Evolutionary conservation across 805 yeast species (phyloP).

Genomic region (Cyberlindnera americana): DNA sequence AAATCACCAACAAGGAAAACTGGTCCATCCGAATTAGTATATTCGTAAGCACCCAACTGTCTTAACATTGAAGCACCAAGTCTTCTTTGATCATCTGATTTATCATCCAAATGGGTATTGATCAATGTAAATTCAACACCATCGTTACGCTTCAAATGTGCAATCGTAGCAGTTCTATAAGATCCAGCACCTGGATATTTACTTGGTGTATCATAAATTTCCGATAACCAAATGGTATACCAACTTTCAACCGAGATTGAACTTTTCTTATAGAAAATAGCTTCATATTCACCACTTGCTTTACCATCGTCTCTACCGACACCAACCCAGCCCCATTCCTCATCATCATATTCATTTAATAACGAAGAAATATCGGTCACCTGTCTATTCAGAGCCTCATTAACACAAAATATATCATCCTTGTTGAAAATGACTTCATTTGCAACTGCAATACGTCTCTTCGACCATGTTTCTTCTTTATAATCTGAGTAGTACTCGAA

Average conservation of each 20-base stretch:
- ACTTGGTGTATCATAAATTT: constrained; percentile 39
- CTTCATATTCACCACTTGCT: constrained; percentile 40
- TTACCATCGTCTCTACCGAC: constrained; percentile 45
- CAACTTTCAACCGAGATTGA: constrained; percentile 31
- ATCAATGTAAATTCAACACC: constrained; percentile 31
- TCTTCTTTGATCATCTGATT: constrained; percentile 29
- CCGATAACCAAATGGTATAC: constrained; percentile 41
- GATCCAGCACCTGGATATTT: constrained; percentile 39
- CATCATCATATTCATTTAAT: constrained; percentile 20
- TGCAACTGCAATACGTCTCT: constrained; percentile 32
- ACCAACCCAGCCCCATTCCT: constrained; percentile 35
- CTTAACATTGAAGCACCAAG: constrained; percentile 15
- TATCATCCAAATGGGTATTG: constrained; percentile 42
- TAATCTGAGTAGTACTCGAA: constrained; percentile 26
- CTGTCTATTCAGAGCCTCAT: constrained; percentile 39
- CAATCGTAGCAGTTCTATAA: constrained; percentile 37
- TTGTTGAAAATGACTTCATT: constrained; percentile 34
- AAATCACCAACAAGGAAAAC: constrained; percentile 44
- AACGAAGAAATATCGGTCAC: constrained; percentile 34
- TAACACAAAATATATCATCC: constrained; percentile 34
- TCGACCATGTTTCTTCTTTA: constrained; percentile 34
- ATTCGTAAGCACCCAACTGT: constrained; percentile 36
- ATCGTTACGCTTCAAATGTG: constrained; percentile 24
- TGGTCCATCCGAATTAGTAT: constrained; percentile 30
- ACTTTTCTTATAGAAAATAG: constrained; percentile 35